Percentiles rank a stretch among this genome's conserved stretches.
These are phyloP conservation scores for Parathielavia appendiculata DNA, from an alignment of 495 filamentous ascomycete species.

Conservation along the genomic window DNA sequence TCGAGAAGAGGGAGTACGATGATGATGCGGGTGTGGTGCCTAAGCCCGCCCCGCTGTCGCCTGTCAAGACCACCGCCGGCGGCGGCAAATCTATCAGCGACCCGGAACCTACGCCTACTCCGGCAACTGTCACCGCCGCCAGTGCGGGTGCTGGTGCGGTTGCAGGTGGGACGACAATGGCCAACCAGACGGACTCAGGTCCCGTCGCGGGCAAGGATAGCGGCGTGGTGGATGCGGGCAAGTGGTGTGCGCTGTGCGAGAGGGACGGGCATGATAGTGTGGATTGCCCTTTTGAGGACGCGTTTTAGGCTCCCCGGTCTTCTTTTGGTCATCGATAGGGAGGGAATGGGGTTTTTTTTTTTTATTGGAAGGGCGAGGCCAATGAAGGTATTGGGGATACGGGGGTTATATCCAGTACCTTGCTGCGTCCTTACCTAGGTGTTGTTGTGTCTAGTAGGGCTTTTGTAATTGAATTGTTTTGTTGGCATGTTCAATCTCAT, in stretches of 20 bases:
- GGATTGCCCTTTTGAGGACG: constrained; percentile 90
- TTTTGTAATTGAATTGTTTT: constrained; percentile 1
- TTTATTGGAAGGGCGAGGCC: neutral
- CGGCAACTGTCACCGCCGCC: neutral
- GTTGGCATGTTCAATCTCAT: neutral
- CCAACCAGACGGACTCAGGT: constrained; percentile 60
- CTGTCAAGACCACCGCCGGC: constrained; percentile 24
- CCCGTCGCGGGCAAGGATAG: constrained; percentile 78
- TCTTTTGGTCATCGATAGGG: too few relatives aligned
- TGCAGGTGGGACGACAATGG: constrained; percentile 41
- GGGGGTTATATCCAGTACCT: too few relatives aligned
- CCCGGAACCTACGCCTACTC: neutral
- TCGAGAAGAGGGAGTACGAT: constrained; percentile 26
- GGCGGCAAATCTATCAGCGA: neutral
- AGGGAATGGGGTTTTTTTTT: neutral
- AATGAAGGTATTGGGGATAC: too few relatives aligned
- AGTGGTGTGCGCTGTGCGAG: constrained; percentile 98
- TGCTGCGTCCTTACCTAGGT: neutral
- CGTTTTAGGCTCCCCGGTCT: constrained; percentile 46
- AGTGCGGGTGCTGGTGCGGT: constrained; percentile 3
- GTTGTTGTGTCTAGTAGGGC: constrained; percentile 3
- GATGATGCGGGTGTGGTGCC: constrained; percentile 40
- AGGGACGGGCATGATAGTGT: constrained; percentile 93
- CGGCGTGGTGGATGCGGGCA: constrained; percentile 69
- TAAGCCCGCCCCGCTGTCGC: constrained; percentile 39